phyloP scores from a whole-genome alignment of 2,329 filamentous ascomycete species.

The Penicillium sp. region DNA sequence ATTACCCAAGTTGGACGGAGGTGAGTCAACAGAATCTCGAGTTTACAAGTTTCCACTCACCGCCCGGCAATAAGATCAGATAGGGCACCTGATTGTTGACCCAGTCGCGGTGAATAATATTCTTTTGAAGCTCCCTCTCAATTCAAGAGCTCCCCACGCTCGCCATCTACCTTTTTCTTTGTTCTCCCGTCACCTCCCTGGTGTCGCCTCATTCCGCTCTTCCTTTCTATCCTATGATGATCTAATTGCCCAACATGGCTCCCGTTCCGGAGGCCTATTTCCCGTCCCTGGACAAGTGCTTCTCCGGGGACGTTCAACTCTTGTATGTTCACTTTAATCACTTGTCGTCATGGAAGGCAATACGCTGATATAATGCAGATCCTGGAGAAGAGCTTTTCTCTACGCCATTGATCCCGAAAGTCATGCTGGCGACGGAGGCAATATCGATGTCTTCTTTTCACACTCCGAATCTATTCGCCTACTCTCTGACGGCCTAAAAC shows the following conservation, averaged over 20 bases:
- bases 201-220: slow-evolving; percentile 13
- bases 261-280: slow-evolving; percentile 73
- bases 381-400: slow-evolving; percentile 59
- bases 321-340: slow-evolving; percentile 56
- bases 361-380: slow-evolving; percentile 48
- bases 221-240: slow-evolving; percentile 37
- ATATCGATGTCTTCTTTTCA: slow-evolving; percentile 67
- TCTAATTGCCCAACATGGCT: slow-evolving; percentile 60
- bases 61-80: slow-evolving; percentile 38
- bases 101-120: slow-evolving; percentile 34
- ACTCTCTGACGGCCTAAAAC: slow-evolving; percentile 66
- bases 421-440: slow-evolving; percentile 54
- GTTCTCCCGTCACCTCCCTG: slow-evolving; percentile 3
- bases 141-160: slow-evolving; percentile 23
- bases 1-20: not conserved
- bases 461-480: slow-evolving; percentile 68
- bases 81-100: slow-evolving; percentile 43
- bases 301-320: slow-evolving; percentile 75
- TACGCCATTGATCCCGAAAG: slow-evolving; percentile 46
- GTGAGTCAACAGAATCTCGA: slow-evolving; percentile 17
- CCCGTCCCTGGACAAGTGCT: slow-evolving; percentile 79
- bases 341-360: not conserved
- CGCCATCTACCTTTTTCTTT: slow-evolving; percentile 10
- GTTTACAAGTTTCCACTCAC: slow-evolving; percentile 26
- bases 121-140: slow-evolving; percentile 29